Conservation (phyloP, 176 grass and related monocot species). For the Rhynchospora pubera region DNA sequence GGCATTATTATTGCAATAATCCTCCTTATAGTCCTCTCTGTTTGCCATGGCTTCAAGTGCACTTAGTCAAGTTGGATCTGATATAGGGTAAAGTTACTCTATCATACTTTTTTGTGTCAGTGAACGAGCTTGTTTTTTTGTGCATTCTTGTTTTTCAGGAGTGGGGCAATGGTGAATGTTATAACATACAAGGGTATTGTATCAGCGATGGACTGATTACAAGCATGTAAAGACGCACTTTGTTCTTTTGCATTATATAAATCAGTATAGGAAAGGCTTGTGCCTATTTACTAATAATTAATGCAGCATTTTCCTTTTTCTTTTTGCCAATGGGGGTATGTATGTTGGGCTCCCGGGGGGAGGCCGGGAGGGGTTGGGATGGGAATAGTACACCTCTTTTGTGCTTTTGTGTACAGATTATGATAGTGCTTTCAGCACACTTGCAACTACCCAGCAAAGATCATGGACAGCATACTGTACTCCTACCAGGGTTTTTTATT, state of each 20-base stretch:
- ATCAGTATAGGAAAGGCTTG: not conserved
- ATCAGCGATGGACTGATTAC: not conserved
- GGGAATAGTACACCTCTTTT: no score
- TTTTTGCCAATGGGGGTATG: no score
- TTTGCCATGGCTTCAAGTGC: constrained; percentile 77
- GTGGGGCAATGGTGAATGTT: not conserved
- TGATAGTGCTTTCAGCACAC: no score
- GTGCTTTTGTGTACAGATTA: no score
- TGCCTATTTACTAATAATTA: constrained; percentile 5
- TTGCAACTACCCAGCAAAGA: no score
- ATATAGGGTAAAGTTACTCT: not conserved
- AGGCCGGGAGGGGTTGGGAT: no score
- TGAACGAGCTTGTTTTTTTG: not conserved
- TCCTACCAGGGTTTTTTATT: no score
- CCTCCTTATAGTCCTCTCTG: constrained; percentile 56
- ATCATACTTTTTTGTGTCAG: not conserved
- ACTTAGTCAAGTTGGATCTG: constrained; percentile 1
- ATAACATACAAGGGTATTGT: constrained; percentile 1
- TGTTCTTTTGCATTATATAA: constrained; percentile 5
- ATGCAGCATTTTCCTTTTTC: not conserved
- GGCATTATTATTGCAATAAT: constrained; percentile 63
- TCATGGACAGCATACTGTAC: no score
- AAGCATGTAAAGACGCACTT: constrained; percentile 13
- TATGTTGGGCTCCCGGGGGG: no score
- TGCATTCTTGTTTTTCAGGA: not conserved